Evolutionary conservation across 1,284 basidiomycete species (phyloP).

Genomic region (Leccinum brunneo-olivaceum): DNA sequence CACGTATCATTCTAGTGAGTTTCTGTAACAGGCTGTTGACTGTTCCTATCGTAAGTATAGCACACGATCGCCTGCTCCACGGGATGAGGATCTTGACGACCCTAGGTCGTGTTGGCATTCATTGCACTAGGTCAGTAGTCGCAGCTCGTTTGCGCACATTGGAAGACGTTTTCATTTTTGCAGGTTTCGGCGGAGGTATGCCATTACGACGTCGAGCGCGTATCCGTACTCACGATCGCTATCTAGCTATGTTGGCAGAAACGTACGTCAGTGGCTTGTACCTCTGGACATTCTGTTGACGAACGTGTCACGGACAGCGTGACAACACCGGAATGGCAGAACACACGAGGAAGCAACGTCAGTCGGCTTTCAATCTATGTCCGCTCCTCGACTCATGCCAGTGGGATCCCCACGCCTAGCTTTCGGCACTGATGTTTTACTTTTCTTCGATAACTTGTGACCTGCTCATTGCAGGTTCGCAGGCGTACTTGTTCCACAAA

Average conservation of each 20-base stretch:
- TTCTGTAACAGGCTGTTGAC: conserved; percentile 25
- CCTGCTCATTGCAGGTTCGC: conserved; percentile 28
- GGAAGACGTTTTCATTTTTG: neutral
- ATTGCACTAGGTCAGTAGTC: conserved; percentile 25
- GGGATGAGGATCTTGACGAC: neutral
- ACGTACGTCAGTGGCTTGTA: conserved; percentile 15
- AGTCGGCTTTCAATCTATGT: conserved; percentile 5
- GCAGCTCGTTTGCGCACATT: neutral
- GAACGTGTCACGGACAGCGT: conserved; percentile 9
- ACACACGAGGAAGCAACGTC: conserved; percentile 23
- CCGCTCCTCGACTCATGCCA: neutral
- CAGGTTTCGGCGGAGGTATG: conserved; percentile 27
- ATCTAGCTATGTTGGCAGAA: conserved; percentile 20
- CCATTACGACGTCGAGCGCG: neutral
- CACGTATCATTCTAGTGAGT: conserved; percentile 18
- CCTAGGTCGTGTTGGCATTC: conserved; percentile 25
- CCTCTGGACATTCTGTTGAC: neutral
- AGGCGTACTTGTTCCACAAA: conserved; percentile 28
- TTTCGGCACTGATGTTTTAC: conserved; percentile 28
- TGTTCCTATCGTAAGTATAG: conserved; percentile 25
- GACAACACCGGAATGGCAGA: conserved; percentile 24
- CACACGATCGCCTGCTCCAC: neutral
- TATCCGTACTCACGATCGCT: conserved; percentile 4
- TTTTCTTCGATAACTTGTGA: conserved; percentile 28
- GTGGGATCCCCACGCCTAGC: too few species aligned